phyloP scores from a whole-genome alignment of 805 yeast genomes.

The Myxozyma vanderwaltii region DNA sequence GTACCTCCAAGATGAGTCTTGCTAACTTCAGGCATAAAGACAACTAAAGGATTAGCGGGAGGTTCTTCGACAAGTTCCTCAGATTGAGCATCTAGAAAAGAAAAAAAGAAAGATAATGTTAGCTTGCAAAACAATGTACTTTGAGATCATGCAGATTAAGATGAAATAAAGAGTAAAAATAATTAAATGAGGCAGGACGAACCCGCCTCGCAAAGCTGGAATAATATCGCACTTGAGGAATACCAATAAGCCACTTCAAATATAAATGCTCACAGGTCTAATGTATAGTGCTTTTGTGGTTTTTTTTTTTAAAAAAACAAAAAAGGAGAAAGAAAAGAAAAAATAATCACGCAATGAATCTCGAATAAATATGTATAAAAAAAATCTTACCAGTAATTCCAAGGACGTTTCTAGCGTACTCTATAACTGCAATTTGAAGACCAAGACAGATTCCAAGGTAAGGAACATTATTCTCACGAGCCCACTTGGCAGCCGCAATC shows the following conservation, averaged over 20 bases:
- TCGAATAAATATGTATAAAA: not conserved
- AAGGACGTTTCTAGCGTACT: conserved; percentile 78
- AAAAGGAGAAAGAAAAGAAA: not conserved
- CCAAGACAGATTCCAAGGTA: conserved; percentile 97
- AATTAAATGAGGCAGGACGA: too few relatives aligned
- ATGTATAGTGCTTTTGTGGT: conserved; percentile 32
- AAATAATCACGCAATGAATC: not conserved
- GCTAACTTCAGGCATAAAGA: conserved; percentile 98
- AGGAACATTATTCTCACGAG: conserved; percentile 93
- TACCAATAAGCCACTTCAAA: conserved; percentile 21
- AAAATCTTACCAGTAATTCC: conserved; percentile 63
- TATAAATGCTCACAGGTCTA: conserved; percentile 16
- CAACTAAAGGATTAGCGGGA: conserved; percentile 69
- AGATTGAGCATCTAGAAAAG: conserved; percentile 30
- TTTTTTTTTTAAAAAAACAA: not conserved
- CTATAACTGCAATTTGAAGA: conserved; percentile 94
- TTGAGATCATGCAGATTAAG: not conserved
- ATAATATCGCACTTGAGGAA: conserved; percentile 32
- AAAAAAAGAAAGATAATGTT: conserved; percentile 5
- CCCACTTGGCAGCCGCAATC: conserved; percentile 96
- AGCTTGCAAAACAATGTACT: conserved; percentile 6
- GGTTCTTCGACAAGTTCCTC: conserved; percentile 50
- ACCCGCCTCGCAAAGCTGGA: not conserved
- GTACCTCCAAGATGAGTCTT: conserved; percentile 97
- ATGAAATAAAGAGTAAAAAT: not conserved